These are phyloP conservation scores for Leccinum imitatum DNA, from an alignment of 768 basidiomycete species.

Conservation along the genomic window DNA sequence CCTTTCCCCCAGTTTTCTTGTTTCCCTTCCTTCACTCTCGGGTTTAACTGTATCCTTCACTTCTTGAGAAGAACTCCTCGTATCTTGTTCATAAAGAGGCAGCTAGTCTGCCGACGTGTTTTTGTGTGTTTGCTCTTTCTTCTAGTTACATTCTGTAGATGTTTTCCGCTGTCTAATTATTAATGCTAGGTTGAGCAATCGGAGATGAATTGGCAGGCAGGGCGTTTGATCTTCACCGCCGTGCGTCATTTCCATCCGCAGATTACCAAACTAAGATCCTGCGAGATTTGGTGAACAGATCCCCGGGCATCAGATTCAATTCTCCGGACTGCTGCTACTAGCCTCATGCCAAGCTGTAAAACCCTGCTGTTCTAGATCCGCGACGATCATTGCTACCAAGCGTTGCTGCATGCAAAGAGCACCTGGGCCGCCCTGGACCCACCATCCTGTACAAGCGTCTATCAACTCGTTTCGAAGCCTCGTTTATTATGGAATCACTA, in stretches of 20 bases:
- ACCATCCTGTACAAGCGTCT: slow-evolving; percentile 31
- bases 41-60: neutral
- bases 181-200: neutral
- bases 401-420: neutral
- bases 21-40: neutral
- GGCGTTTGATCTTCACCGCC: neutral
- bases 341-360: slow-evolving; percentile 28
- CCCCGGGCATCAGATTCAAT: slow-evolving; percentile 3
- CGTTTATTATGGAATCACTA: neutral
- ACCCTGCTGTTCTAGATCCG: neutral
- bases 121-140: neutral
- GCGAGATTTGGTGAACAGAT: neutral
- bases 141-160: neutral
- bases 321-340: slow-evolving; percentile 8
- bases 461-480: neutral
- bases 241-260: neutral
- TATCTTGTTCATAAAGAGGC: neutral
- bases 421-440: slow-evolving; percentile 3
- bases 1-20: neutral
- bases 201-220: neutral
- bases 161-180: neutral
- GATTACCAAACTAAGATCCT: slow-evolving; percentile 3
- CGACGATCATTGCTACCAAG: neutral
- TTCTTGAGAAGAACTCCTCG: neutral
- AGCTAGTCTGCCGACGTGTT: slow-evolving; percentile 14